Percentiles rank a stretch among this genome's conserved stretches.
phyloP scores from a whole-genome alignment of 2,329 filamentous ascomycete species.

The Penicillium psychrosexuale region DNA sequence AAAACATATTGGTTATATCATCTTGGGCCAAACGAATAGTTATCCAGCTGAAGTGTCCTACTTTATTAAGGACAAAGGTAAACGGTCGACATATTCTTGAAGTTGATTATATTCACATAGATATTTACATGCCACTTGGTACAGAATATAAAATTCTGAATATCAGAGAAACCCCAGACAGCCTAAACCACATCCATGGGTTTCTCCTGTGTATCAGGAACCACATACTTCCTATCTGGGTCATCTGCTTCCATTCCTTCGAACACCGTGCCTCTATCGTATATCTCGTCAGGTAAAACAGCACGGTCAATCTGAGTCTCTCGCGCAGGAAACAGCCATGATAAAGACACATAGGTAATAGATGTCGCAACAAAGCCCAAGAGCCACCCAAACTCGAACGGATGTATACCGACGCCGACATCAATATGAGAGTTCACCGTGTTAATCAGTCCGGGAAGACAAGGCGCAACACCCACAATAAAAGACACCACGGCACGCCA shows the following conservation, averaged over 20 bases:
- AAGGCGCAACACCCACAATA: slow-evolving; percentile 55
- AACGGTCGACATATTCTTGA: neutral
- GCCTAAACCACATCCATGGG: neutral
- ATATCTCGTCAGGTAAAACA: slow-evolving; percentile 40
- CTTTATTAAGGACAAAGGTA: neutral
- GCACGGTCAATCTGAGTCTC: slow-evolving; percentile 48
- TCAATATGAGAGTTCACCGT: slow-evolving; percentile 38
- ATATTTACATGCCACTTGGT: neutral
- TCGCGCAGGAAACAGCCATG: slow-evolving; percentile 48
- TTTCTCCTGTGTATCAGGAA: slow-evolving; percentile 4
- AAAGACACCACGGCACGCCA: slow-evolving; percentile 60
- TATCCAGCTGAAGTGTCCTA: neutral
- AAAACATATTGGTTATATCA: neutral
- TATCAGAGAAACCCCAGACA: neutral
- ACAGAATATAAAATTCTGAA: neutral
- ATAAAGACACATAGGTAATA: slow-evolving; percentile 55
- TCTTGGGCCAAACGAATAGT: neutral
- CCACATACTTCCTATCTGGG: slow-evolving; percentile 9
- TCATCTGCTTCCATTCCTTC: slow-evolving; percentile 20
- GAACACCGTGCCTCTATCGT: slow-evolving; percentile 19
- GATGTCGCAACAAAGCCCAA: slow-evolving; percentile 59
- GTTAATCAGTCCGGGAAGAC: slow-evolving; percentile 54
- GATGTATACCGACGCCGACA: slow-evolving; percentile 50
- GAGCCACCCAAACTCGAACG: slow-evolving; percentile 66
- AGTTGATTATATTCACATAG: neutral